Conservation (phyloP, 2,329 filamentous ascomycete species). For the Trichoderma aggressivum region DNA sequence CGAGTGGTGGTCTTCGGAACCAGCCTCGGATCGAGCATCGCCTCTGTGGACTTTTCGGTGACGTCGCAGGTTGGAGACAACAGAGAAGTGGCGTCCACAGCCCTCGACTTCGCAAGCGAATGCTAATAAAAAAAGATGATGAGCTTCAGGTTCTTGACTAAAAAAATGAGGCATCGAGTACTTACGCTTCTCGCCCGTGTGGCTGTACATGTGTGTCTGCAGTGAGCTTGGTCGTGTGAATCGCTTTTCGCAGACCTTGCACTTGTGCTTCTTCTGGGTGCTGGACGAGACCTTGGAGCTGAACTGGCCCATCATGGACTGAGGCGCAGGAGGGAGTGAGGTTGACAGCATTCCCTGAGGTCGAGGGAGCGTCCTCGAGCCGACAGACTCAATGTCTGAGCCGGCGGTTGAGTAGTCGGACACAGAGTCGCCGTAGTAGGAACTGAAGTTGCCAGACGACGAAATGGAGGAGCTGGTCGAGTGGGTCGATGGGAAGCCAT, state of each 20-base stretch:
- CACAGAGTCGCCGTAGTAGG: conserved; percentile 82
- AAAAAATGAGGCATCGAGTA: conserved; percentile 26
- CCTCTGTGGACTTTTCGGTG: conserved; percentile 92
- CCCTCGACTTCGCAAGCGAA: conserved; percentile 93
- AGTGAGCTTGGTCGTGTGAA: conserved; percentile 92
- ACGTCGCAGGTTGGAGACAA: conserved; percentile 89
- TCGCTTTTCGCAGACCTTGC: conserved; percentile 97
- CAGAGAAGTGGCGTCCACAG: conserved; percentile 93
- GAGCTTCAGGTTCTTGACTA: background rate
- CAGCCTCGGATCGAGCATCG: conserved; percentile 60
- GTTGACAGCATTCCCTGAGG: conserved; percentile 63
- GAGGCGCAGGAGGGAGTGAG: conserved; percentile 73
- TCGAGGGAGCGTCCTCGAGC: conserved; percentile 78
- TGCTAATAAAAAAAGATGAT: conserved; percentile 48
- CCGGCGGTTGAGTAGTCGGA: conserved; percentile 91
- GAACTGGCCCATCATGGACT: conserved; percentile 98
- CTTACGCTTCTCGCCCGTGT: conserved; percentile 97
- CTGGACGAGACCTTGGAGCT: conserved; percentile 94
- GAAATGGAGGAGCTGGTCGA: conserved; percentile 90
- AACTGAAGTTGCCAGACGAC: conserved; percentile 75
- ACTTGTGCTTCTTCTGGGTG: conserved; percentile 99
- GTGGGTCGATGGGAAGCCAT: conserved; percentile 83
- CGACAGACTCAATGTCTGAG: conserved; percentile 78
- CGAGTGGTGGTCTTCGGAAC: conserved; percentile 61
- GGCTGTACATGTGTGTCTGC: conserved; percentile 98